Evolutionary conservation across 2,329 filamentous ascomycete genomes (phyloP), one percentile per base, ranked within the genome.

Genomic region (Fusarium veterinarium): DNA sequence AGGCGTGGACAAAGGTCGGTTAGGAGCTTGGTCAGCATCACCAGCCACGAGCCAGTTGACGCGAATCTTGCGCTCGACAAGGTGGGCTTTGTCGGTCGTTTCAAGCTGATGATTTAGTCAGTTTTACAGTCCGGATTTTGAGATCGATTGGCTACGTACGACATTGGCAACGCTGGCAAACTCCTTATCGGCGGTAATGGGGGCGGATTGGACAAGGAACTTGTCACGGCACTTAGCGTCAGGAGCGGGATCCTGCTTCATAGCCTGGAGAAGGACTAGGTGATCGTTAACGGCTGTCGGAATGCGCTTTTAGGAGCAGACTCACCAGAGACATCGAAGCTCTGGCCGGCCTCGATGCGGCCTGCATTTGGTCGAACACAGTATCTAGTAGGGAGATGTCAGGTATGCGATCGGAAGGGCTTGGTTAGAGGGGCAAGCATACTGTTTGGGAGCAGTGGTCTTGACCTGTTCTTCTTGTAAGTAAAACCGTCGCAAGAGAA

Each of bases 381-480:
- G 86, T 99, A 99, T 87, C 95, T 98, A 61, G 35, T 33, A n/a
- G 58, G 67, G 28, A 60, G 67, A 73, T 53, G 63, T 71, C 51
- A 73, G 65, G 64, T 67, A 70, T 72, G 59, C 64, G 63, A 60
- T 44, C 63, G 57, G 63, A 57, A 45, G 20, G 56, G 40, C 59
- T 55, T 33, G 53, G 25, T 40, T 38, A 42, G 69, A 76, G 61
- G 69, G 68, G 74, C 64, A 67, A 51, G 53, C 67, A 71, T 93
- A 99, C 95, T 98, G 96, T 86, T 98, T 98, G 38, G 96, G 96
- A 55, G 96, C 96, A 72, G 96, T 99, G 53, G 96, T 99, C 91
- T 99, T 99, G 84, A 99, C 96, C 95, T 97, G 77, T 19, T 17
- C 41, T 45, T 42, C n/a, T 46, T 46, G 61, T 77, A 38, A 79